phyloP scores from a whole-genome alignment of 2,329 filamentous ascomycete species.

The Penicillium sp. region DNA sequence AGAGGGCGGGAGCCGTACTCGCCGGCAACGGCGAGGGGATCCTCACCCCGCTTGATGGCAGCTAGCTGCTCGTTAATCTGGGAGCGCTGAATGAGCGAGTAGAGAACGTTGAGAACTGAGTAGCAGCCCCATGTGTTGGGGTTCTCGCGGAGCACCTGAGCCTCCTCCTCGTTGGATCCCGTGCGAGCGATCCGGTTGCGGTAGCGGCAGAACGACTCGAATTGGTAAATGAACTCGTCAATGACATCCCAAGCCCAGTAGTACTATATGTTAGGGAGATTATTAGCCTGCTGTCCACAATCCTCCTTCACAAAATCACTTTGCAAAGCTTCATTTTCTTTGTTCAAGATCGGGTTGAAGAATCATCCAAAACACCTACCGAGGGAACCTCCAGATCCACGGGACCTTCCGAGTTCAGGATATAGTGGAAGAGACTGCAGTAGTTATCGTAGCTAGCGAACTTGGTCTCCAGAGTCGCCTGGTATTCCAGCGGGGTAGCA shows the following conservation, averaged over 20 bases:
- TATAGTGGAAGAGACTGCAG: conserved; percentile 99
- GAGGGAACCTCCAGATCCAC: conserved; percentile 96
- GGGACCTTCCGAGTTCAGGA: conserved; percentile 98
- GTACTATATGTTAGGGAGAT: conserved; percentile 63
- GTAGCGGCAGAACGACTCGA: conserved; percentile 99
- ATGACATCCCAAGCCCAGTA: conserved; percentile 99
- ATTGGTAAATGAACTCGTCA: conserved; percentile 99
- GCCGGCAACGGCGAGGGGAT: conserved; percentile 81
- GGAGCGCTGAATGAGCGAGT: conserved; percentile 96
- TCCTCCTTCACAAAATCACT: neutral
- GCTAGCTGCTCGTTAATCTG: conserved; percentile 97
- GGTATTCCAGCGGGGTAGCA: conserved; percentile 93
- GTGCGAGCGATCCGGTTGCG: conserved; percentile 83
- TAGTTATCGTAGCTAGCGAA: conserved; percentile 99
- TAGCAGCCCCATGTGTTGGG: conserved; percentile 99
- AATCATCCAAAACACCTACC: conserved; percentile 57
- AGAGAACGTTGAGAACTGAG: conserved; percentile 97
- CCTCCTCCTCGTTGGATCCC: conserved; percentile 85
- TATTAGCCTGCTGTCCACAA: conserved; percentile 11
- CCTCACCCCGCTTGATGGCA: conserved; percentile 91
- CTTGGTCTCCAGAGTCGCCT: conserved; percentile 92
- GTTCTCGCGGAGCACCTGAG: conserved; percentile 87
- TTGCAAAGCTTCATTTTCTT: conserved; percentile 16
- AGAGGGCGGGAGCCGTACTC: conserved; percentile 93
- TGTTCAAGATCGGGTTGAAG: conserved; percentile 6